phyloP scores from a whole-genome alignment of 192 early-diverging fungal species.

The Backusella australiensis region DNA sequence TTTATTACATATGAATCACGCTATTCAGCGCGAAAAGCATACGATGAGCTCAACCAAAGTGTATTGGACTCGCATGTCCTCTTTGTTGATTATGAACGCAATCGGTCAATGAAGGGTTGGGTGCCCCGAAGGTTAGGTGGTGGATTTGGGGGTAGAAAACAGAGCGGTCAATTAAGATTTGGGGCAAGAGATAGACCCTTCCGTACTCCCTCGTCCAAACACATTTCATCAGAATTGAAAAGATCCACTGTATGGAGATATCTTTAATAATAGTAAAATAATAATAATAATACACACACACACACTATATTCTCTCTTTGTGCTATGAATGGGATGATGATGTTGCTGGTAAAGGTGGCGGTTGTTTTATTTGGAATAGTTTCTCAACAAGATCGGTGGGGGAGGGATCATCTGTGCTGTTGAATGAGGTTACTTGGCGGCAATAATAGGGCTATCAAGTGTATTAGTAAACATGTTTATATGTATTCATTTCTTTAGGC shows the following conservation, averaged over 20 bases:
- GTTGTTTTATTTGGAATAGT: conserved; percentile 20
- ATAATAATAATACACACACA: neutral
- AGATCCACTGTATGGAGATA: conserved; percentile 12
- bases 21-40: conserved; percentile 32
- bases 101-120: conserved; percentile 39
- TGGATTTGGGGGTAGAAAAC: conserved; percentile 43
- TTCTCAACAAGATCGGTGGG: conserved; percentile 29
- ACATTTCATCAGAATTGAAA: neutral
- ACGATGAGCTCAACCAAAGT: conserved; percentile 19
- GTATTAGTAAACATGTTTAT: neutral
- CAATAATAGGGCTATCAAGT: conserved; percentile 6
- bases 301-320: neutral
- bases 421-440: neutral
- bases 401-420: conserved; percentile 16
- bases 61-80: conserved; percentile 33
- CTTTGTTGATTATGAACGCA: conserved; percentile 40
- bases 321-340: neutral
- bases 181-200: conserved; percentile 41
- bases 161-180: conserved; percentile 42
- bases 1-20: conserved; percentile 34
- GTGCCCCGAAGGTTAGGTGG: conserved; percentile 41
- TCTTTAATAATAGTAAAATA: neutral
- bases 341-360: neutral
- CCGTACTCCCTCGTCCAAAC: conserved; percentile 7
- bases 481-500: neutral